Percentiles rank a stretch among this genome's conserved stretches.
phyloP scores from a whole-genome alignment of 2,329 filamentous ascomycete species.

The Leptographium flavum region DNA sequence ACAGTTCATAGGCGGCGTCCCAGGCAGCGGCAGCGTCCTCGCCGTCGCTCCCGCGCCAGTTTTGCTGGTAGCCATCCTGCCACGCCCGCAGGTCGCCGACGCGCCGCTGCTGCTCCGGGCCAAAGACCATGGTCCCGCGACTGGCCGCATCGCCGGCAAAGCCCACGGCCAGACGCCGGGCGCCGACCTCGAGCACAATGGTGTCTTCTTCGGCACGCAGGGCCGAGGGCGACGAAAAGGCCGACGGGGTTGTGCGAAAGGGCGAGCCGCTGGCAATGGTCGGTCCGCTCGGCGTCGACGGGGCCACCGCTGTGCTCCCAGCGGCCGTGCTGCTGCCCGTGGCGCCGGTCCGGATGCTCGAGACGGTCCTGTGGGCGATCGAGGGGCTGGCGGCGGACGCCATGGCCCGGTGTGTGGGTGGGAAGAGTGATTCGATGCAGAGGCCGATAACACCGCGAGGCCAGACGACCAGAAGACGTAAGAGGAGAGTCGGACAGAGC shows the following conservation, averaged over 20 bases:
- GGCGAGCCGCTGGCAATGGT: constrained; percentile 41
- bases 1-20: constrained; percentile 58
- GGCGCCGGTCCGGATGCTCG: constrained; percentile 32
- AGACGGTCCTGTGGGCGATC: constrained; percentile 43
- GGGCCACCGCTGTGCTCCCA: constrained; percentile 17
- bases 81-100: constrained; percentile 71
- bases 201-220: constrained; percentile 69
- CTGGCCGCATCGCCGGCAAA: constrained; percentile 74
- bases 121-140: constrained; percentile 56
- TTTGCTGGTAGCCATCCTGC: constrained; percentile 36
- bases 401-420: constrained; percentile 18
- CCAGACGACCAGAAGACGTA: too few species aligned
- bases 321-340: neutral
- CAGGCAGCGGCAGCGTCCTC: constrained; percentile 26
- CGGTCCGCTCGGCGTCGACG: constrained; percentile 11
- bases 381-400: constrained; percentile 27
- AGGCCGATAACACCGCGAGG: too few species aligned
- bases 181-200: constrained; percentile 69
- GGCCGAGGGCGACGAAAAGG: constrained; percentile 44
- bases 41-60: constrained; percentile 24
- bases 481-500: too few species aligned
- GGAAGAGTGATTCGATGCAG: too few species aligned
- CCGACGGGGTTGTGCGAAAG: constrained; percentile 35
- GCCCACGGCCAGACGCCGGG: constrained; percentile 64
- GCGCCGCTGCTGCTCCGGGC: constrained; percentile 61